These are phyloP conservation scores for Arthonia radiata DNA, from an alignment of 495 filamentous ascomycete genomes.

Conservation along the genomic window DNA sequence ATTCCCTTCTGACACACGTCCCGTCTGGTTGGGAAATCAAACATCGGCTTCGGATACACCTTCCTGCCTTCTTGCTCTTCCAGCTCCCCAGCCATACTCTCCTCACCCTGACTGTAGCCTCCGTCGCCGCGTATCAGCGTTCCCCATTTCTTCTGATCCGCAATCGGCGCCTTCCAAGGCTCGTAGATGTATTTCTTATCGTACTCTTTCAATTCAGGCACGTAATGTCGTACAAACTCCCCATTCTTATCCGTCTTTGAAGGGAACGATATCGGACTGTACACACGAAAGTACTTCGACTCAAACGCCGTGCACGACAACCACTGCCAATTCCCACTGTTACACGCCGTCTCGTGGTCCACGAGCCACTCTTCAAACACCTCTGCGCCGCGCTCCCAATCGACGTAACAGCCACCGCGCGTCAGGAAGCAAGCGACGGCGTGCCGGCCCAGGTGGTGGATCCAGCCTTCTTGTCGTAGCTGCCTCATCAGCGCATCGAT, in stretches of 20 bases:
- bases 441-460: conserved; percentile 48
- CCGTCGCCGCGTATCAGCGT: conserved; percentile 31
- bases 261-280: conserved; percentile 38
- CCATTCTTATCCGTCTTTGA: conserved; percentile 43
- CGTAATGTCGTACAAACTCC: conserved; percentile 29
- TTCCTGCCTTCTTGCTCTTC: conserved; percentile 13
- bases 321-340: conserved; percentile 54
- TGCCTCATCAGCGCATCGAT: conserved; percentile 57
- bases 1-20: conserved; percentile 32
- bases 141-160: conserved; percentile 32
- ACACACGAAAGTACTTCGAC: conserved; percentile 37
- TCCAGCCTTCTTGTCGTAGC: conserved; percentile 42
- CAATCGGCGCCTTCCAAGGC: conserved; percentile 40
- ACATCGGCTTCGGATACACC: conserved; percentile 44
- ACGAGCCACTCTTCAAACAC: conserved; percentile 50
- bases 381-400: conserved; percentile 48
- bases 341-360: conserved; percentile 45
- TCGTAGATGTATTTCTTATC: conserved; percentile 48
- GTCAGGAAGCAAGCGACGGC: conserved; percentile 51
- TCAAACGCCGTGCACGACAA: conserved; percentile 48
- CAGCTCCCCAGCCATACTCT: not conserved
- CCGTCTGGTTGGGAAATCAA: conserved; percentile 36
- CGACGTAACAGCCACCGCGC: conserved; percentile 44
- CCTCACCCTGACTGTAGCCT: not conserved
- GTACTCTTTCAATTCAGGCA: conserved; percentile 32